Percentiles rank a stretch among this genome's conserved stretches.
Conservation (phyloP, 352 stramenopile species). For the Phytophthora cactorum region DNA sequence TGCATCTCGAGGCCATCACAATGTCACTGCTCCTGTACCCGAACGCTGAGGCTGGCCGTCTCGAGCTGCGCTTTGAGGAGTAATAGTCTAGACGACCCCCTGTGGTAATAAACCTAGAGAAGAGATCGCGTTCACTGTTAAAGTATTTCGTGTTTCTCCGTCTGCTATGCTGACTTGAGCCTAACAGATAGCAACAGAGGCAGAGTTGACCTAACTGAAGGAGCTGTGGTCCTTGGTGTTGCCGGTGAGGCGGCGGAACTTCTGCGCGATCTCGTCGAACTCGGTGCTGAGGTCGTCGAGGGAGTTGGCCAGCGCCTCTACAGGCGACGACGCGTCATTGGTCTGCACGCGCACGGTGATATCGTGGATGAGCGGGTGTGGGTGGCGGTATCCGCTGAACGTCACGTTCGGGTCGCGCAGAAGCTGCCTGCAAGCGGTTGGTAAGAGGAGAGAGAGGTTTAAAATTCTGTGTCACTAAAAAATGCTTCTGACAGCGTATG, state of each 20-base stretch:
- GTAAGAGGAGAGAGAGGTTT: not conserved
- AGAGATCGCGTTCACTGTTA: constrained; percentile 6
- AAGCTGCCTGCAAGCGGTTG: constrained; percentile 69
- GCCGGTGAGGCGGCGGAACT: constrained; percentile 80
- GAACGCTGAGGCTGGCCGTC: constrained; percentile 25
- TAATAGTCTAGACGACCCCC: not conserved
- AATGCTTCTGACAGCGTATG: not conserved
- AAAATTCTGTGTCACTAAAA: not conserved
- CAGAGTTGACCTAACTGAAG: constrained; percentile 65
- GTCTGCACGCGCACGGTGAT: constrained; percentile 96
- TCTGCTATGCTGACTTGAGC: not conserved
- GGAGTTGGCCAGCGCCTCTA: constrained; percentile 83
- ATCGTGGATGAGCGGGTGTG: constrained; percentile 96
- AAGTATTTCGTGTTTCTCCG: constrained; percentile 26
- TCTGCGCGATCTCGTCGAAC: constrained; percentile 87
- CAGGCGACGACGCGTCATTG: constrained; percentile 82
- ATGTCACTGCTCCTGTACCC: constrained; percentile 56
- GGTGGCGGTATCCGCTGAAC: constrained; percentile 96
- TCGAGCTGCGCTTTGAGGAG: constrained; percentile 63
- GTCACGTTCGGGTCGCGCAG: constrained; percentile 88
- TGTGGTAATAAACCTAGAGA: not conserved
- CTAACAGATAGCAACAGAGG: not conserved
- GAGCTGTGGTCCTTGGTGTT: constrained; percentile 87
- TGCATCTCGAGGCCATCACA: constrained; percentile 64
- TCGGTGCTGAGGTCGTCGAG: constrained; percentile 88